Conservation (phyloP, 345 rosid genomes). For the Excoecaria cochinchinensis region DNA sequence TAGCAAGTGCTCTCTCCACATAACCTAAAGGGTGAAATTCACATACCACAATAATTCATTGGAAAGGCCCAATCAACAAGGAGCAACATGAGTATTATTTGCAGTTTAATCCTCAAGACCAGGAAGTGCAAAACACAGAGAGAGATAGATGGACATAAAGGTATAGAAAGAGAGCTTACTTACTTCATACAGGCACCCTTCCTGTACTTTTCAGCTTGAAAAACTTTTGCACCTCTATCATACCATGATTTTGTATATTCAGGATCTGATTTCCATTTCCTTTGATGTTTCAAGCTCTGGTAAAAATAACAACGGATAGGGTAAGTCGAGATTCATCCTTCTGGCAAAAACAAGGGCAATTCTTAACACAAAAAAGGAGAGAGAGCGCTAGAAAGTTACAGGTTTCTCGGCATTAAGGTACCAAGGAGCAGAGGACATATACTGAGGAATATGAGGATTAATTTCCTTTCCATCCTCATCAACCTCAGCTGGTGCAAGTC, state of each 20-base stretch:
- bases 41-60: too few relatives aligned
- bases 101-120: neutral
- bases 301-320: neutral
- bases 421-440: conserved; percentile 62
- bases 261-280: conserved; percentile 82
- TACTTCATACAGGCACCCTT: conserved; percentile 79
- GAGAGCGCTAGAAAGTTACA: conserved; percentile 34
- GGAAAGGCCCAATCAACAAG: neutral
- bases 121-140: neutral
- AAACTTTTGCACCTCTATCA: conserved; percentile 65
- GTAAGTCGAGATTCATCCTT: neutral
- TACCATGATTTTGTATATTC: conserved; percentile 77
- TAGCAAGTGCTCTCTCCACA: neutral
- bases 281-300: conserved; percentile 79
- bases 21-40: too few relatives aligned
- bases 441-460: conserved; percentile 71
- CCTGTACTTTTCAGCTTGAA: conserved; percentile 65
- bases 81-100: neutral
- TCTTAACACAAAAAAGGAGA: neutral
- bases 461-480: conserved; percentile 68
- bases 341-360: neutral
- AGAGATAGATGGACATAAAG: neutral
- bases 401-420: conserved; percentile 69
- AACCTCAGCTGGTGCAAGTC: conserved; percentile 72
- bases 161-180: conserved; percentile 6